Evolutionary conservation across 192 early-diverging fungal species (phyloP), one percentile per base, ranked within the genome.

Genomic region (Backusella liffmaniae): DNA sequence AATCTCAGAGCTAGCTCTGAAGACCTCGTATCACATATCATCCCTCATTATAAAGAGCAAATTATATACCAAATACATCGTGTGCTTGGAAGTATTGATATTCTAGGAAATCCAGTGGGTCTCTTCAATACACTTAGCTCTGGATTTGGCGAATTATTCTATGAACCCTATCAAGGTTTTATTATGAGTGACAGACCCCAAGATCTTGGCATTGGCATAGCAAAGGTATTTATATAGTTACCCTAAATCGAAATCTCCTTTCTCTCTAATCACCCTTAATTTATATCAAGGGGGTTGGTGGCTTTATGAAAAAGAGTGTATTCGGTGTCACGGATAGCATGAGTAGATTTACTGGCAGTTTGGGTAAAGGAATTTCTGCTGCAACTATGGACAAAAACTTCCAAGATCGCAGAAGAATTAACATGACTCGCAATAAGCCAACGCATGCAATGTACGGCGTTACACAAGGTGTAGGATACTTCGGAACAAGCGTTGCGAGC

Each of bases 131-230:
- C 85, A 65, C 89, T 97, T 36, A 92, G 92, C 67, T 94, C 93
- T 18, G 96, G 96, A 18, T 95, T 96, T 6, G 86, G 88, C 7
- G 96, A 97, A 77, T 88, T 96, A 72, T 97, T 97, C 79, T 97
- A 96, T 87, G 94, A 96, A 78, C 95, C 95, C 0, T 89, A 94
- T 75, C 92, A 94, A 83, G 95, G 95, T 10, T 94, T 96, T 77
- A 91, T 94, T 42, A 93, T 94, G 82, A 95, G 92, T 75, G 90
- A 91, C 56, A 85, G 92, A 18, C 94, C 95, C 1, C 92, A 96
- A 77, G 94, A 95, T 73, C 91, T 96, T 76, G 93, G 93, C 16
- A 90, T 95, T 74, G 94, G 94, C 1, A 79, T 97, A 10, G 94
- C 94, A 3, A 91, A 92, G 70, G 80, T 78, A 78, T 41, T 65